Base-by-base conservation (phyloP, 1,139 yeast genomes). In the Saccharomyces pastorianus region DNA sequence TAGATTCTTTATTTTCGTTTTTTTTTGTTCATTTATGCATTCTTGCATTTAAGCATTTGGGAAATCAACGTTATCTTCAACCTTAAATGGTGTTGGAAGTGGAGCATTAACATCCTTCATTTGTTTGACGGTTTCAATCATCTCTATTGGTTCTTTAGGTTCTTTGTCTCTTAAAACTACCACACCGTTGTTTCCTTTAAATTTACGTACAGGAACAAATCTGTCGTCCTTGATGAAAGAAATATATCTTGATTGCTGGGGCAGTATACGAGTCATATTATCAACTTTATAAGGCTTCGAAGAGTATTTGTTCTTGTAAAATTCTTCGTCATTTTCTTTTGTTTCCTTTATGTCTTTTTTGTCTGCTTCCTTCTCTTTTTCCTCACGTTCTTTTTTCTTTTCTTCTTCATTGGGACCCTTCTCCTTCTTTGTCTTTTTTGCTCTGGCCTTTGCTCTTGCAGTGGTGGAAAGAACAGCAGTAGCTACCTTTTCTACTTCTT, bases 391-490 rank as follows among this genome's bases (percentile, higher is more conserved):
- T 20, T 64, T 66, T 51, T 67, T 68, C 48, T 61, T 62, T 27
- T 58, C 61, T 20, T 58, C 72, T 31, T 63, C 66, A 23, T 69
- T 73, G 2, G 42, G 14, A 55, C 60, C 75, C 76, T 64, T 80
- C 64, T 83, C 85, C 61, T 78, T 78, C 66, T 80, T 82, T 38
- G 81, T 78, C 75, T 85, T 86, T 71, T 85, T 87, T 26, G 96
- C 96, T 70, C 97, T 83, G 46, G 93, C 95, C 72, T 88, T 88
- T 23, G 97, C 97, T 69, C 85, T 85, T 32, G 84, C 90, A 1
- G 99, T 93, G 0, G 98, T 93, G 1, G 97, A 89, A 59, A 93
- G 78, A 26, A 93, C 96, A 2, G 98, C 99, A 42, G 96, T 88
- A 3, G 91, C 88, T 51, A 91, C 81, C 73, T 88, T 91, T 68